Evolutionary conservation across 106 monocot genomes (phyloP).

Genomic region (Dendrobium chrysotoxum): DNA sequence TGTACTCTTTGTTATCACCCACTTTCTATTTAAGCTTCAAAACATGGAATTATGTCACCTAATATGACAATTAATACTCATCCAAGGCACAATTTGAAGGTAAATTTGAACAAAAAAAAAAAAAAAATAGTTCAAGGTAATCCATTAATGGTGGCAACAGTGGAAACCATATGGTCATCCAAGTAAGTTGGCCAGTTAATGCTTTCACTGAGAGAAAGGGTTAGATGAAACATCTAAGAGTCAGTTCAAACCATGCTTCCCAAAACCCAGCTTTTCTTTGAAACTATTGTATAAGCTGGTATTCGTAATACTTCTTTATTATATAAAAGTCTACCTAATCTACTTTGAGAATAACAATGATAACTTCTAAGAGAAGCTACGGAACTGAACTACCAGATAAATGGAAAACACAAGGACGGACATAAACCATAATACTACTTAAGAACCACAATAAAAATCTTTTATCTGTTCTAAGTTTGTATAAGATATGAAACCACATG

Average conservation of each 20-base stretch:
- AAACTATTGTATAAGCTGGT: too few species aligned
- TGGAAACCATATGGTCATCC: neutral
- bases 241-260: neutral
- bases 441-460: neutral
- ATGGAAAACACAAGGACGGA: neutral
- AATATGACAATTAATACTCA: neutral
- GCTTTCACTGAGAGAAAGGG: neutral
- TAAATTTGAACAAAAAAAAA: neutral
- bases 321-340: too few species aligned
- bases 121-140: neutral
- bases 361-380: neutral
- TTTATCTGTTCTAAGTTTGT: neutral
- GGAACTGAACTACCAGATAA: neutral
- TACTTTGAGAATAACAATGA: too few species aligned
- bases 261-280: neutral
- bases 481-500: neutral
- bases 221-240: neutral
- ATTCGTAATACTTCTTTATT: too few species aligned
- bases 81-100: neutral
- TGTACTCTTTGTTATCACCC: neutral
- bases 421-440: neutral
- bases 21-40: neutral
- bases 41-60: neutral
- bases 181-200: neutral
- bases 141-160: too few species aligned